Percentiles rank a stretch among this genome's conserved stretches.
Evolutionary conservation across 352 stramenopile genomes (phyloP).

Genomic region (Blastocystis sp.): DNA sequence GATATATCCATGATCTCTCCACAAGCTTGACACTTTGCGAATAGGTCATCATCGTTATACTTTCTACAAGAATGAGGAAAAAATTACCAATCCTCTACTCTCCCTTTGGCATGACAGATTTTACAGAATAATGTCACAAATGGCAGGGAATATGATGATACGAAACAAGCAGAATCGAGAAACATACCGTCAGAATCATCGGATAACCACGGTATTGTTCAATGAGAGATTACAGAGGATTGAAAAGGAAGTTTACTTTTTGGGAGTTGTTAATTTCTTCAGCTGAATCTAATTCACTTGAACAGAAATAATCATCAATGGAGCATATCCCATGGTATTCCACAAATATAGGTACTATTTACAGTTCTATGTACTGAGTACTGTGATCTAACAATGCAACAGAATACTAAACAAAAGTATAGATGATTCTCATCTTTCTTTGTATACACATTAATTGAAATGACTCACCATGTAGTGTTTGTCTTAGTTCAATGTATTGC

Average conservation of each 20-base stretch:
- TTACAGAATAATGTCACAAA: not conserved
- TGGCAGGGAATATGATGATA: not conserved
- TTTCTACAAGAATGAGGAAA: slow-evolving; percentile 2
- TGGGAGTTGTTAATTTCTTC: too few species aligned
- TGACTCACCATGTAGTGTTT: too few species aligned
- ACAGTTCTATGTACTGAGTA: too few species aligned
- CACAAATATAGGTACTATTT: too few species aligned
- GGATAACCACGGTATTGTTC: not conserved
- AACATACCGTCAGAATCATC: not conserved
- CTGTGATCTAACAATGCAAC: too few species aligned
- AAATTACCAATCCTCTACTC: not conserved
- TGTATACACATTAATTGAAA: too few species aligned
- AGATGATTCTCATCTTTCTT: not conserved
- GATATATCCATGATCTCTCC: slow-evolving; percentile 48
- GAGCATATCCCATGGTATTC: too few species aligned
- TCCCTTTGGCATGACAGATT: slow-evolving; percentile 39
- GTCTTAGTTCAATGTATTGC: too few species aligned
- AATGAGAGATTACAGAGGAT: too few species aligned
- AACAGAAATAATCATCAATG: too few species aligned
- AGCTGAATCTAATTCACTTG: too few species aligned
- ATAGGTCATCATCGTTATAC: slow-evolving; percentile 60
- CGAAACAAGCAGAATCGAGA: not conserved
- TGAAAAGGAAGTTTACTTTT: too few species aligned
- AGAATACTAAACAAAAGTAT: not conserved
- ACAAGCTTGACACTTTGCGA: slow-evolving; percentile 40